phyloP scores from a whole-genome alignment of 192 early-diverging fungal species.

The Diversispora eburnea region DNA sequence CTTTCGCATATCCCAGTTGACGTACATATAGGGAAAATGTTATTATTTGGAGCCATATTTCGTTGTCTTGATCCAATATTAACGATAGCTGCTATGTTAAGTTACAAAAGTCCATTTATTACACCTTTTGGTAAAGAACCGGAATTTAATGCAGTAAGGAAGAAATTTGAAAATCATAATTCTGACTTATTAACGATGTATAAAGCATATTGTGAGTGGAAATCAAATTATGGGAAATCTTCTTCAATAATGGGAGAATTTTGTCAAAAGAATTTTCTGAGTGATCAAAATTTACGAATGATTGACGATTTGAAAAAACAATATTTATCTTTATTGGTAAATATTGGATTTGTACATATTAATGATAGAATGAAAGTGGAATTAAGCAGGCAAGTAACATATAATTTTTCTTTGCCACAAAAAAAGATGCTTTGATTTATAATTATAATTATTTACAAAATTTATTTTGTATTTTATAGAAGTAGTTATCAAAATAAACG shows the following conservation, averaged over 20 bases:
- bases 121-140: conserved; percentile 52
- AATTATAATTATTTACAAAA: not conserved
- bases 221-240: conserved; percentile 31
- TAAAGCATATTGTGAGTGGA: conserved; percentile 51
- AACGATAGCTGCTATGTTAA: conserved; percentile 66
- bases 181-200: conserved; percentile 53
- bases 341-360: conserved; percentile 47
- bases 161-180: conserved; percentile 39
- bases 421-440: not conserved
- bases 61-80: conserved; percentile 72
- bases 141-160: conserved; percentile 45
- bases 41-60: conserved; percentile 76
- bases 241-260: conserved; percentile 39
- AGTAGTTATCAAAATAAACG: conserved; percentile 35
- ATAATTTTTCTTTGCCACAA: no score
- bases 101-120: conserved; percentile 55
- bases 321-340: conserved; percentile 45
- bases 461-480: conserved; percentile 4
- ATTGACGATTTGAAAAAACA: conserved; percentile 60
- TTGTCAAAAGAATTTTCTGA: conserved; percentile 48
- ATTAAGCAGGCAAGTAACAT: conserved; percentile 16
- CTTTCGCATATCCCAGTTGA: conserved; percentile 73
- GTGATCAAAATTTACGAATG: conserved; percentile 47
- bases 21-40: conserved; percentile 76
- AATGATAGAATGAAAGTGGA: conserved; percentile 32